A percentile compares a stretch with the other conserved stretches of the same genome.
These are phyloP conservation scores for Chenopodium quinoa DNA, from an alignment of 148 eudicot species.

Conservation along the genomic window DNA sequence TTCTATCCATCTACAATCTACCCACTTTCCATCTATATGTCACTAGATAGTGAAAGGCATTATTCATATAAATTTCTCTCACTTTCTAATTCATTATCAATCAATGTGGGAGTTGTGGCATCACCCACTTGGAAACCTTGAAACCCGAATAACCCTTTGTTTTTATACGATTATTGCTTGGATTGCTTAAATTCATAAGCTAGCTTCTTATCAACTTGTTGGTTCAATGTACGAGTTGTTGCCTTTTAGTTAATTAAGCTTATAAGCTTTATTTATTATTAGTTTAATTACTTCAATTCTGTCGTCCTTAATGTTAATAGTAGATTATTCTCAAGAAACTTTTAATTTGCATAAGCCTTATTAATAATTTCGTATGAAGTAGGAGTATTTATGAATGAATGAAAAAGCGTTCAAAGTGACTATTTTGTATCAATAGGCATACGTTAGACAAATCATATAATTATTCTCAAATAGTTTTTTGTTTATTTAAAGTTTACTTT, in stretches of 20 bases:
- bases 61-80: background rate
- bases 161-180: too few species aligned
- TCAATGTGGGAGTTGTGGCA: constrained; percentile 8
- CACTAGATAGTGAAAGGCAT: background rate
- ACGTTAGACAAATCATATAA: too few species aligned
- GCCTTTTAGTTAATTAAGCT: background rate
- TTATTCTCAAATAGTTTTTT: too few species aligned
- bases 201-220: background rate
- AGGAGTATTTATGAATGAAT: too few species aligned
- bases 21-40: background rate
- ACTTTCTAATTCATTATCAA: background rate
- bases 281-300: background rate
- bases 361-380: too few species aligned
- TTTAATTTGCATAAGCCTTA: too few species aligned
- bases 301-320: background rate
- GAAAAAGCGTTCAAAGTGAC: too few species aligned
- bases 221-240: background rate
- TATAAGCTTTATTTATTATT: too few species aligned
- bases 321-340: too few species aligned
- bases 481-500: too few species aligned
- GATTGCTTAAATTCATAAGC: background rate
- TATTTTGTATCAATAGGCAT: too few species aligned
- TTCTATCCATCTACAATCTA: constrained; percentile 5
- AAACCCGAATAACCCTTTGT: background rate
- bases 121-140: constrained; percentile 17